These are phyloP conservation scores for Testicularia cyperi DNA, from an alignment of 1,284 basidiomycete genomes.

Conservation along the genomic window DNA sequence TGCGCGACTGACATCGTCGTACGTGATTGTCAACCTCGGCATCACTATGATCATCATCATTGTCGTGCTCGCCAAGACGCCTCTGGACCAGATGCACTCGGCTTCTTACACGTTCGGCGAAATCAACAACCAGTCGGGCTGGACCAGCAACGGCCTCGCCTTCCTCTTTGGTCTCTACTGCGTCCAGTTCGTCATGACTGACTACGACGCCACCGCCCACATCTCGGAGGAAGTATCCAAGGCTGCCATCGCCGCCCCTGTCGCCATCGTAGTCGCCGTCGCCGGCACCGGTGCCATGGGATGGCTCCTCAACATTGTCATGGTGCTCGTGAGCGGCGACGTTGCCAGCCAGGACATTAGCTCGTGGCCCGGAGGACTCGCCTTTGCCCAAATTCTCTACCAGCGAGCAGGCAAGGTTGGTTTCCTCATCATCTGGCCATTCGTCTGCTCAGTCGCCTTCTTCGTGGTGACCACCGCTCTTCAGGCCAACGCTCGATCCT, in stretches of 20 bases:
- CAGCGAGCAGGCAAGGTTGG: constrained; percentile 60
- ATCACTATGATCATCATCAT: constrained; percentile 69
- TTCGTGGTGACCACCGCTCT: constrained; percentile 65
- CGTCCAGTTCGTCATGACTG: constrained; percentile 70
- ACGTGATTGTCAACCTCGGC: constrained; percentile 85
- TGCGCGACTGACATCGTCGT: constrained; percentile 74
- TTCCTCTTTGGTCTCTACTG: constrained; percentile 85
- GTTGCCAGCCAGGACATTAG: constrained; percentile 37
- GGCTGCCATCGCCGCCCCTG: constrained; percentile 75
- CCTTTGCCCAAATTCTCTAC: constrained; percentile 56
- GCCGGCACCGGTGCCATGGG: constrained; percentile 54
- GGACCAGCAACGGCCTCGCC: constrained; percentile 76
- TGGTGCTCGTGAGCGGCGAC: constrained; percentile 73
- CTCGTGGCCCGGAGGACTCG: constrained; percentile 54
- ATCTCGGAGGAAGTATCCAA: constrained; percentile 88
- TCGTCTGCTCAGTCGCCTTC: constrained; percentile 59
- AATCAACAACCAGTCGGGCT: constrained; percentile 73
- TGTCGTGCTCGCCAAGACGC: constrained; percentile 71
- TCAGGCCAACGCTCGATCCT: constrained; percentile 81
- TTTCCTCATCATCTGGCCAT: constrained; percentile 69
- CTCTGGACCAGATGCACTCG: constrained; percentile 76
- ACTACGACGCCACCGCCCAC: constrained; percentile 70
- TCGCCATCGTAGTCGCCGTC: constrained; percentile 84
- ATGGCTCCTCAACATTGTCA: constrained; percentile 63
- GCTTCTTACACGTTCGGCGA: constrained; percentile 70